Percentiles rank a stretch among this genome's conserved stretches.
phyloP scores from a whole-genome alignment of 768 basidiomycete species.

The Amylocystis lapponica region DNA sequence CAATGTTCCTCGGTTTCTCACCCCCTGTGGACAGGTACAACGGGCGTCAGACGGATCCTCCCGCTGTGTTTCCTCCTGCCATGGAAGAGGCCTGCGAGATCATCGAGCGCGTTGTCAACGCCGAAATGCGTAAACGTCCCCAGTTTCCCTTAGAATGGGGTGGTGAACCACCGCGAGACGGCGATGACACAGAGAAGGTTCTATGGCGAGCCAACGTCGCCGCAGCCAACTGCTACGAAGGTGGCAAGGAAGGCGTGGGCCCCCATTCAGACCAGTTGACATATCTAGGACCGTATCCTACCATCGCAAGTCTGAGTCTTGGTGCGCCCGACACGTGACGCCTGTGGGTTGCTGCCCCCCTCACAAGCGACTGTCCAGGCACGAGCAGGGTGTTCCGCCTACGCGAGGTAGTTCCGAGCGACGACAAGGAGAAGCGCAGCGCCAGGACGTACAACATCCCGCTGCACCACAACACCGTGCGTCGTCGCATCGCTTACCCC shows the following conservation, averaged over 20 bases:
- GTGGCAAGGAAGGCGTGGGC: conserved; percentile 76
- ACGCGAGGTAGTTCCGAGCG: conserved; percentile 68
- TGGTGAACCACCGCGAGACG: conserved; percentile 18
- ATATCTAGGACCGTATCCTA: conserved; percentile 77
- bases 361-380: conserved; percentile 43
- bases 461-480: conserved; percentile 71
- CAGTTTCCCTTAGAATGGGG: conserved; percentile 68
- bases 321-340: too few species aligned
- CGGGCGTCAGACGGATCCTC: conserved; percentile 54
- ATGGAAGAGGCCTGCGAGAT: conserved; percentile 80
- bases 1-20: background rate
- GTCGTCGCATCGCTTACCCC: conserved; percentile 9
- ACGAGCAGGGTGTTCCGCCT: conserved; percentile 67
- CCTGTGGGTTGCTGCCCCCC: too few species aligned
- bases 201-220: conserved; percentile 81
- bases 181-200: conserved; percentile 10
- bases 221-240: conserved; percentile 80
- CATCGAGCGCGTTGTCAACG: conserved; percentile 65
- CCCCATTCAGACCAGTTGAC: conserved; percentile 80
- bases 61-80: conserved; percentile 49
- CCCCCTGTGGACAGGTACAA: conserved; percentile 59
- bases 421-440: conserved; percentile 48
- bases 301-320: conserved; percentile 80
- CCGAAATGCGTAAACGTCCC: conserved; percentile 55
- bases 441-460: conserved; percentile 76